Base-by-base conservation (phyloP, 176 grass and related monocot species). In the Oryza meridionalis region DNA sequence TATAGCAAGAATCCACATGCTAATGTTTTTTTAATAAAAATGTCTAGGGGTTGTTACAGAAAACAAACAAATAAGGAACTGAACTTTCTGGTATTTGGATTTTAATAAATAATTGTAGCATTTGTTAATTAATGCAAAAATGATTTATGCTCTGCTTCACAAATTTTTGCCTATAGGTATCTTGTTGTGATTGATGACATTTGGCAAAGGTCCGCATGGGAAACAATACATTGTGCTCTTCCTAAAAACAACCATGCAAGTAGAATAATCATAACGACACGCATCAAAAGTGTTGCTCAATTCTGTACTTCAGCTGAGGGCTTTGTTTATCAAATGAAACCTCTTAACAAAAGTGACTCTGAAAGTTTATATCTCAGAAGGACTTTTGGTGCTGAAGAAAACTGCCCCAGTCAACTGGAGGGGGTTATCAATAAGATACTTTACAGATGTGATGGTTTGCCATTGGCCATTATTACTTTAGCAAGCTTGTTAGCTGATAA, bases 321-420 rank as follows among this genome's bases (percentile, higher is more conserved):
- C 22, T 70, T 51, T 53, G 24, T 82, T 9, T 82, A 82, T 7
- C 19, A 51, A 70, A 44, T 67, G 13, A 68, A 80, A 19, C 77
- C 32, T 67, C 77, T 80, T 33, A 82, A 3, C 24, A 19, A 12
- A 12, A 33, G 32, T 0, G 4, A 64, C 9, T 45, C 69, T 0
- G n/a, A 24, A 25, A 5, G 3, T 2, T 45, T 72, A 13, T 72
- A 46, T 45, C 21, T 72, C 0, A 72, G 45, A 22, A 72, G 69
- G n/a, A 14, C n/a, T 2, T 72, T 45, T 1, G 2, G 1, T 53
- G 65, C 2, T 33, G 27, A 13, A 0, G 9, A n/a, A 7, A 70
- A 10, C 3, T 70, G 27, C 19, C 65, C 79, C 16, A 10, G 7
- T 35, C 44, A 81, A 2, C 8, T 68, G 50, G 8, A 81, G 25